These are phyloP conservation scores for Candida cerambycidarum DNA, from an alignment of 805 yeast genomes.

Conservation along the genomic window DNA sequence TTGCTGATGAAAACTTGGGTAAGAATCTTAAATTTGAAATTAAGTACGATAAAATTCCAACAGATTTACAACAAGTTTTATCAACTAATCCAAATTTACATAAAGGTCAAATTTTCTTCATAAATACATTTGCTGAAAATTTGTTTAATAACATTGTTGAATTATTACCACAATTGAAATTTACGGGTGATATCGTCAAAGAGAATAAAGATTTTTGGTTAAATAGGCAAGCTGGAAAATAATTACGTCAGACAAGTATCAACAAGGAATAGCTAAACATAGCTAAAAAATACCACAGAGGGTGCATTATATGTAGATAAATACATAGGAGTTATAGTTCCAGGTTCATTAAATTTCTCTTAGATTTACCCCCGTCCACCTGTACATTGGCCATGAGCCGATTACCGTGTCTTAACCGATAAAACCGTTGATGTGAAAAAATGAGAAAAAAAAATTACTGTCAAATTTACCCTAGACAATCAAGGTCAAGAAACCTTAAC, in stretches of 20 bases:
- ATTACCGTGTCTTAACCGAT: no score
- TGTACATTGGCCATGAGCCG: no score
- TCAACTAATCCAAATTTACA: conserved; percentile 50
- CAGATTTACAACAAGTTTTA: conserved; percentile 44
- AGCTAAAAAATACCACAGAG: no score
- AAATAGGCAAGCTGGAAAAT: no score
- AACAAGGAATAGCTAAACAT: no score
- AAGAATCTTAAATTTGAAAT: conserved; percentile 8
- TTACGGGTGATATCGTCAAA: conserved; percentile 52
- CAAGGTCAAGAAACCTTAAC: background rate
- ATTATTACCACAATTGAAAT: conserved; percentile 60
- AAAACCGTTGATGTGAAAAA: conserved; percentile 8
- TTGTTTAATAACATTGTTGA: conserved; percentile 66
- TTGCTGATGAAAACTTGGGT: conserved; percentile 3
- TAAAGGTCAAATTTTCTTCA: conserved; percentile 79
- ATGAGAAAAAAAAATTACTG: conserved; percentile 3
- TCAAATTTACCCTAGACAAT: background rate
- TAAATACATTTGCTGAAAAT: conserved; percentile 74
- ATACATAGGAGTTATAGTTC: no score
- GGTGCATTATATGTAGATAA: no score
- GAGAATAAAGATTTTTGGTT: conserved; percentile 61
- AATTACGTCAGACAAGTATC: no score
- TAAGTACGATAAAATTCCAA: conserved; percentile 38
- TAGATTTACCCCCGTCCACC: no score
- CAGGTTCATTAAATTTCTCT: no score